Evolutionary conservation across 805 yeast genomes (phyloP), one percentile per base, ranked within the genome.

Genomic region (Saturnispora sekii): DNA sequence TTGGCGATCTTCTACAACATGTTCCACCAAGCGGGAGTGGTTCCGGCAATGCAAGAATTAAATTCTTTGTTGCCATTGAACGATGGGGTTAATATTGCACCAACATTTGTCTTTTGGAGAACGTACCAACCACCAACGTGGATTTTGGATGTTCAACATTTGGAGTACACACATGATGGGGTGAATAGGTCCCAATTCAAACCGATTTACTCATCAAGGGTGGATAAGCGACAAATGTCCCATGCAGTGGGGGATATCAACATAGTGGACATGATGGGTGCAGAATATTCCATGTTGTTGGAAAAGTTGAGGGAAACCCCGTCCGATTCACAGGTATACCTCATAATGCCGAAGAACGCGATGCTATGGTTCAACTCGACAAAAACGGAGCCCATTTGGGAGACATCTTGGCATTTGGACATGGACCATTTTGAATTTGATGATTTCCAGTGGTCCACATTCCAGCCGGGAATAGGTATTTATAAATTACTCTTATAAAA

Each of bases 101-200:
- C 70, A 0, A 65, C 76, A 0, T 72, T 76, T 32, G 56, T 90
- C 5, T 90, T 95, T 87, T 90, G 97, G 97, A 79, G 87, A 60
- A 87, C 96, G 0, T 93, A 90, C 54, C 75, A 86, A 4, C 97
- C 97, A 0, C 97, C 98, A 3, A 74, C 86, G 4, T 93, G 96
- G 95, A 60, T 90, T 47, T 34, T 61, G 18, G n/a, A 38, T 35
- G 38, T 14, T 7, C 35, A 46, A 21, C 38, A 35, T 39, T 15
- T 16, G 10, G 39, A 34, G 2, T 31, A 33, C 12, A 41, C 44
- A 3, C 31, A 38, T 15, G 40, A 28, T 36, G 48, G 46, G 26
- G 31, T 37, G 10, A 35, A 42, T 26, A 38, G 28, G 16, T 28
- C 37, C 6, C 26, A 32, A 21, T 37, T 41, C 18, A 45, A 21